A percentile compares a stretch with the other conserved stretches of the same genome.
Conservation (phyloP, 164 flowering plant species). For the Kingdonia uniflora region DNA sequence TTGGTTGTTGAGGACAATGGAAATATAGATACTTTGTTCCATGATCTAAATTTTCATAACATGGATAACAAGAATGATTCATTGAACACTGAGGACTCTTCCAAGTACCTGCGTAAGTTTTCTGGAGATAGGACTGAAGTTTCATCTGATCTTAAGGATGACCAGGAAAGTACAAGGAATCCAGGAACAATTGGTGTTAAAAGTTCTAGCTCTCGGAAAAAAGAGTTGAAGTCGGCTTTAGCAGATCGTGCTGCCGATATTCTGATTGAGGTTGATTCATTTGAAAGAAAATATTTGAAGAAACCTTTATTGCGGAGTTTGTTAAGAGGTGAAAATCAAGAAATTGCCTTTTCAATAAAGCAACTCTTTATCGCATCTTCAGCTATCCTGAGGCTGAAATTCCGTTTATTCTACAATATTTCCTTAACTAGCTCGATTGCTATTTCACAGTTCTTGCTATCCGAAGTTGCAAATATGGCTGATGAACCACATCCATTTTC, state of each 20-base stretch:
- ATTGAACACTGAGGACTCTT: slow-evolving; percentile 6
- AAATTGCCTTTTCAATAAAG: slow-evolving; percentile 43
- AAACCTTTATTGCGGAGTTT: slow-evolving; percentile 35
- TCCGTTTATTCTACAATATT: slow-evolving; percentile 16
- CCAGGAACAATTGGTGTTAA: slow-evolving; percentile 5
- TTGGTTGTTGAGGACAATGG: slow-evolving; percentile 26
- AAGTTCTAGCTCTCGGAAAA: slow-evolving; percentile 4
- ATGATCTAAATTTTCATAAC: slow-evolving; percentile 12
- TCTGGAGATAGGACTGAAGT: slow-evolving; percentile 6
- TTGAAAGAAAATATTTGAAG: slow-evolving; percentile 23
- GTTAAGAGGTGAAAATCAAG: slow-evolving; percentile 49
- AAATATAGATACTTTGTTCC: slow-evolving; percentile 7
- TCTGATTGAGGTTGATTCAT: slow-evolving; percentile 21
- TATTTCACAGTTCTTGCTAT: slow-evolving; percentile 37
- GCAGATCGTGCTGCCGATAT: slow-evolving; percentile 14
- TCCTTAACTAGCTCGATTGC: slow-evolving; percentile 26
- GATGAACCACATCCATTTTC: slow-evolving; percentile 33
- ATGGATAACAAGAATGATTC: slow-evolving; percentile 3
- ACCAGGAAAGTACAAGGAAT: slow-evolving; percentile 1
- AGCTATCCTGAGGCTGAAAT: slow-evolving; percentile 49
- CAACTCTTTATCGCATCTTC: slow-evolving; percentile 58
- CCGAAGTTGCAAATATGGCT: slow-evolving; percentile 34
- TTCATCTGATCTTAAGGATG: slow-evolving; percentile 12
- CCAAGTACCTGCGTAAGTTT: slow-evolving; percentile 7
- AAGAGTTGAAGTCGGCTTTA: slow-evolving; percentile 8